These are phyloP conservation scores for Berkeleyomyces basicola DNA, from an alignment of 2,329 filamentous ascomycete genomes.

Conservation along the genomic window DNA sequence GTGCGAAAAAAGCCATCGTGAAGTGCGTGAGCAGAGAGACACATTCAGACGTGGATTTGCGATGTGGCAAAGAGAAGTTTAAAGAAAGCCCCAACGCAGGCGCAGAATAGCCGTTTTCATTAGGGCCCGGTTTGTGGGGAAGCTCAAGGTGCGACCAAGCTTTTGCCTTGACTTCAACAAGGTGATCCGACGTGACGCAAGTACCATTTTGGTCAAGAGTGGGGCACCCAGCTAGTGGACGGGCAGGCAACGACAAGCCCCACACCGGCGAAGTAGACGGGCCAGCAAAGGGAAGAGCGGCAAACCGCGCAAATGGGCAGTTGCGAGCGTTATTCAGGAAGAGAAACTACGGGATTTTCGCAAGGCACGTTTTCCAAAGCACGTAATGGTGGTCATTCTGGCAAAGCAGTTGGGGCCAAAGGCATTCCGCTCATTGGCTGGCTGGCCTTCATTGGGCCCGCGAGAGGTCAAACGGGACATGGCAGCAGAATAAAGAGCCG, in stretches of 20 bases:
- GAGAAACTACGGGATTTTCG: too few species aligned
- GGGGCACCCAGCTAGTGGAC: not conserved
- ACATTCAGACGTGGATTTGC: not conserved
- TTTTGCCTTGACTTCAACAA: not conserved
- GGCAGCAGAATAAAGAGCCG: not conserved
- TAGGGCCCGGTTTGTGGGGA: not conserved
- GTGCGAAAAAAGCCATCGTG: conserved; percentile 81
- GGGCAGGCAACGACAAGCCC: not conserved
- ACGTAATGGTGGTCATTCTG: too few species aligned
- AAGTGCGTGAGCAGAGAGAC: not conserved
- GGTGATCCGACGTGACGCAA: not conserved
- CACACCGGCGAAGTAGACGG: not conserved
- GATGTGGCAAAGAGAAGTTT: not conserved
- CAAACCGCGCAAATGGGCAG: too few species aligned
- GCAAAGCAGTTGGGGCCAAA: too few species aligned
- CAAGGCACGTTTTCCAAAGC: too few species aligned
- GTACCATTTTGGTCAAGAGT: not conserved
- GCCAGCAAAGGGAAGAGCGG: too few species aligned
- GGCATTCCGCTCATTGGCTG: too few species aligned
- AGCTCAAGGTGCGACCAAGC: conserved; percentile 1
- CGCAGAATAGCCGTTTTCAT: not conserved
- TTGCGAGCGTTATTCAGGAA: too few species aligned
- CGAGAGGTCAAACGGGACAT: not conserved
- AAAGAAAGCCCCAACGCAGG: too few species aligned
- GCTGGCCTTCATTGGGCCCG: too few species aligned